A percentile compares a stretch with the other conserved stretches of the same genome.
These are phyloP conservation scores for Mycosphaerella arachidis DNA, from an alignment of 2,329 filamentous ascomycete species.

Conservation along the genomic window DNA sequence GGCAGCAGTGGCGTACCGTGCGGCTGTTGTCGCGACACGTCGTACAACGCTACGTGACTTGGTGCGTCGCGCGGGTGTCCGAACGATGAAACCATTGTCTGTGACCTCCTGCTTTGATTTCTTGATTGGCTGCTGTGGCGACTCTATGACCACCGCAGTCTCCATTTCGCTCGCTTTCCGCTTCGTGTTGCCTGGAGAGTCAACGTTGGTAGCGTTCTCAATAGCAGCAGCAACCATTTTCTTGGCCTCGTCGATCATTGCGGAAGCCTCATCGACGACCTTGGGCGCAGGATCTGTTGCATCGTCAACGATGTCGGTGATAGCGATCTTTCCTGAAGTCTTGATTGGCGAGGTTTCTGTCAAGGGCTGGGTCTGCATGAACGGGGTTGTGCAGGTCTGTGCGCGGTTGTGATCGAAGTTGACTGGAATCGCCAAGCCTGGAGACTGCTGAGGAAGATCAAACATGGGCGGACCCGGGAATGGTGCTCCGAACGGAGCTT, in stretches of 20 bases:
- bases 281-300: conserved; percentile 1
- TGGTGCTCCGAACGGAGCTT: not conserved
- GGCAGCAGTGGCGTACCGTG: conserved; percentile 19
- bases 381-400: not conserved
- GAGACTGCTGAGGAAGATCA: not conserved
- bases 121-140: conserved; percentile 9
- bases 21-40: conserved; percentile 10
- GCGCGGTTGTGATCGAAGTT: not conserved
- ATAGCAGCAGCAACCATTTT: not conserved
- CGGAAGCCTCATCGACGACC: not conserved
- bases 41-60: conserved; percentile 4
- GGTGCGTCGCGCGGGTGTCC: not conserved
- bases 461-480: not conserved
- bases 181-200: conserved; percentile 14
- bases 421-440: not conserved
- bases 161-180: conserved; percentile 26
- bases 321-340: conserved; percentile 5
- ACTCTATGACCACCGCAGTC: not conserved
- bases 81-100: not conserved
- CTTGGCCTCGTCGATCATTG: not conserved
- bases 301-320: conserved; percentile 4
- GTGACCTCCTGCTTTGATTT: conserved; percentile 5
- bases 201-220: not conserved
- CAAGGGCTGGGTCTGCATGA: not conserved
- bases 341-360: not conserved